Base-by-base conservation (phyloP, 768 basidiomycete genomes). In the Tulasnella sp. region DNA sequence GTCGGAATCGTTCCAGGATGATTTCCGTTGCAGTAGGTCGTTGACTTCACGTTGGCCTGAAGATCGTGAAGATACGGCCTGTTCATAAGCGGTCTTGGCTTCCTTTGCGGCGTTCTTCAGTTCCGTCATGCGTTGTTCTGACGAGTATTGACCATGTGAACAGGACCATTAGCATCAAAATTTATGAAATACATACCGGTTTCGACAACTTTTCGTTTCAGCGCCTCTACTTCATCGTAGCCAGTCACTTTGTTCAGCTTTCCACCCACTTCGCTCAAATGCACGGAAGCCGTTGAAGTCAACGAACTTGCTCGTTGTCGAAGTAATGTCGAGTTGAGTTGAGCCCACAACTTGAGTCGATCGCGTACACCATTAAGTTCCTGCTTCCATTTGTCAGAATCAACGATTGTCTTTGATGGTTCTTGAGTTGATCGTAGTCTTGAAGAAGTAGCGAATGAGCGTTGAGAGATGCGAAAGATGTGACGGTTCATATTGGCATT, bases 11-110 rank as follows among this genome's bases (percentile, higher is more conserved):
- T 72, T 79, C 95, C 95, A 99, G n/a, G 65, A 70, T 1, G 83
- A 83, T 69, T 98, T 98, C 53, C 95, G 87, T 63, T 90, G 84
- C 13, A 98, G 69, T 2, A 99, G 77, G 62, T 92, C 86, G 66
- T 96, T 98, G 46, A 95, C 88, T 64, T 93, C 84, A n/a, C 86
- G 78, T 63, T 99, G 93, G 3, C 88, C 88, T 37, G 79, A 72
- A 7, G 88, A 81, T 4, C 92, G 82, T 58, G 78, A 71, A 9
- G 74, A 62, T n/a, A 92, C 85, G 0, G 91, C 86, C 49, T 72
- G 66, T 51, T 87, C 84, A 60, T 92, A 81, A 4, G 76, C 73
- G 5, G 64, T 61, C 67, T 98, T 98, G 4, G 89, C 81, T 29
- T 71, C 64, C 34, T 77, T 71, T 0, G 91, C 80, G 4, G 75